These are phyloP conservation scores for Verticillium longisporum DNA, from an alignment of 2,329 filamentous ascomycete species.

Conservation along the genomic window DNA sequence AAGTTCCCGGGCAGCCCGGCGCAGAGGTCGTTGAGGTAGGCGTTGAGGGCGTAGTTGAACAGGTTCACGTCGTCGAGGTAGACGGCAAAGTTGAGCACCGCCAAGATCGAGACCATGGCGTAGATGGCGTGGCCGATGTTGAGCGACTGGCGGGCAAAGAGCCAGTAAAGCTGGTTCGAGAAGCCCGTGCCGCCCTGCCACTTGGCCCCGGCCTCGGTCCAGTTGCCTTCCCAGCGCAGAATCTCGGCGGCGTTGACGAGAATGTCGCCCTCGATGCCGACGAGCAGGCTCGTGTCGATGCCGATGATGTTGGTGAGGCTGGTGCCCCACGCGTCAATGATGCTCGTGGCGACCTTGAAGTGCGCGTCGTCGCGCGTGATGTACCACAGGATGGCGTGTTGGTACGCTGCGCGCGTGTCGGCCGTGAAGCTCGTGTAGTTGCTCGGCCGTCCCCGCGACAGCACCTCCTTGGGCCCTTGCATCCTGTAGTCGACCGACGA, in stretches of 20 bases:
- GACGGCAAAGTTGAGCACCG: slow-evolving; percentile 28
- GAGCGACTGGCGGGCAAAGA: slow-evolving; percentile 28
- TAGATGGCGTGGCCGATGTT: slow-evolving; percentile 35
- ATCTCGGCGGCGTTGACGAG: slow-evolving; percentile 35
- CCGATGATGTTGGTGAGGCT: slow-evolving; percentile 25
- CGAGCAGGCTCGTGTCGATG: slow-evolving; percentile 25
- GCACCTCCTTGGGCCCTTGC: slow-evolving; percentile 20
- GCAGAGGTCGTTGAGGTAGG: slow-evolving; percentile 27
- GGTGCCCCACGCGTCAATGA: slow-evolving; percentile 28
- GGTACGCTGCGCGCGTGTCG: slow-evolving; percentile 29
- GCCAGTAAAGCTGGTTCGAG: slow-evolving; percentile 31
- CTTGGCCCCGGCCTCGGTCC: slow-evolving; percentile 26
- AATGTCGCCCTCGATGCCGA: slow-evolving; percentile 30
- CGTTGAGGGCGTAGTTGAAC: slow-evolving; percentile 32
- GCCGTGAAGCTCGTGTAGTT: slow-evolving; percentile 28
- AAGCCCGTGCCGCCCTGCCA: slow-evolving; percentile 28
- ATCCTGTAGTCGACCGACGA: slow-evolving; percentile 16
- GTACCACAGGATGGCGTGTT: slow-evolving; percentile 35
- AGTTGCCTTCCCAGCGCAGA: slow-evolving; percentile 34
- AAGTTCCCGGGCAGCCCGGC: slow-evolving; percentile 23
- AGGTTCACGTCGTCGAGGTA: slow-evolving; percentile 31
- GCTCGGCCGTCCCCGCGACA: slow-evolving; percentile 22
- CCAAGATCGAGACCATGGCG: slow-evolving; percentile 31
- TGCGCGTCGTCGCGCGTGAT: slow-evolving; percentile 28
- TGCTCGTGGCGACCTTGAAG: slow-evolving; percentile 23